Conservation (phyloP, 2,329 filamentous ascomycete genomes). For the Fusarium sp. region DNA sequence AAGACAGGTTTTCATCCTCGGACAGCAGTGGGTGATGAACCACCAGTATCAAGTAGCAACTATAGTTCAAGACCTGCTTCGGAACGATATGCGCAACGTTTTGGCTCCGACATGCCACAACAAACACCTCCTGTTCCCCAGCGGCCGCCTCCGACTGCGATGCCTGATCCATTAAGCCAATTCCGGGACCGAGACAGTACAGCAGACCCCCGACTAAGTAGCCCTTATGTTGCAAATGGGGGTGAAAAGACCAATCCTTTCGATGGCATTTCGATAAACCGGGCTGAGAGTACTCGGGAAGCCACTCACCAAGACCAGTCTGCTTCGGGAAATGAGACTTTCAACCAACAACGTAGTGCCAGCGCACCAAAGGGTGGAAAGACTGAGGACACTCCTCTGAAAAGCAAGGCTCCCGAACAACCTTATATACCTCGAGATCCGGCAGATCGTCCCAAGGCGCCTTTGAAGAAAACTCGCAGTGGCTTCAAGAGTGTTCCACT, state of each 20-base stretch:
- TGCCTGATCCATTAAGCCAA: slow-evolving; percentile 62
- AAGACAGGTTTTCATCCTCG: slow-evolving; percentile 64
- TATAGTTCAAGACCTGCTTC: slow-evolving; percentile 58
- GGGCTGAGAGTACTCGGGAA: slow-evolving; percentile 62
- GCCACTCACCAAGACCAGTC: slow-evolving; percentile 46
- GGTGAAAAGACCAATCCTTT: slow-evolving; percentile 72
- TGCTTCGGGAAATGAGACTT: slow-evolving; percentile 39
- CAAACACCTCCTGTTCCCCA: slow-evolving; percentile 30
- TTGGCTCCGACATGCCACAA: slow-evolving; percentile 20
- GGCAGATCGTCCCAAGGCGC: slow-evolving; percentile 42
- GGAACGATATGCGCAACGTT: slow-evolving; percentile 39
- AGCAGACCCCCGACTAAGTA: slow-evolving; percentile 65
- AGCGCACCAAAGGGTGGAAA: slow-evolving; percentile 48
- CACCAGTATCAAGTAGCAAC: slow-evolving; percentile 63
- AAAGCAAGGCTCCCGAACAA: not conserved
- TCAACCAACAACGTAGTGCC: slow-evolving; percentile 49
- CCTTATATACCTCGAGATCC: slow-evolving; percentile 29
- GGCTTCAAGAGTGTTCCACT: slow-evolving; percentile 32
- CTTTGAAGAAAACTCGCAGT: slow-evolving; percentile 42
- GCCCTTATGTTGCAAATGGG: slow-evolving; percentile 66
- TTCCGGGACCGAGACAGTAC: slow-evolving; percentile 58
- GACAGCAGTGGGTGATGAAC: slow-evolving; percentile 66
- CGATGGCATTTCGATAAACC: slow-evolving; percentile 59
- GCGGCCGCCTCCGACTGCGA: slow-evolving; percentile 39
- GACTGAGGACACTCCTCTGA: slow-evolving; percentile 7